These are phyloP conservation scores for Ulmus americana DNA, from an alignment of 331 rosid genomes.

Conservation along the genomic window DNA sequence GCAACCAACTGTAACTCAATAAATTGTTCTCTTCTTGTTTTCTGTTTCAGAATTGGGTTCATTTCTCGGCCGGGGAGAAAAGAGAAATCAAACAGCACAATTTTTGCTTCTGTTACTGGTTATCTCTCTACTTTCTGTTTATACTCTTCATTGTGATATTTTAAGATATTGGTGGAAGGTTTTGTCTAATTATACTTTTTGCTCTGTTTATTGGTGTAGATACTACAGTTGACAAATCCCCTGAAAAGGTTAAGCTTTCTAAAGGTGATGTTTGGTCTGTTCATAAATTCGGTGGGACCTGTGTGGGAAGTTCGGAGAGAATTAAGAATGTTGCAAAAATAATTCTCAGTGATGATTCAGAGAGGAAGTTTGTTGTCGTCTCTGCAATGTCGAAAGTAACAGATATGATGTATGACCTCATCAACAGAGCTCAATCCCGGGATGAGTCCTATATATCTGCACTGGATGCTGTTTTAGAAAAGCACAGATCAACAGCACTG, in stretches of 20 bases:
- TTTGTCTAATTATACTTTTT: slow-evolving; percentile 8
- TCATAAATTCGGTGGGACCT: slow-evolving; percentile 96
- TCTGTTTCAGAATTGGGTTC: slow-evolving; percentile 49
- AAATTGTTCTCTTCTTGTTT: neutral
- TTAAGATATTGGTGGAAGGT: neutral
- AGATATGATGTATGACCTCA: slow-evolving; percentile 93
- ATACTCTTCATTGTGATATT: neutral
- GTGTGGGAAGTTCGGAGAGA: slow-evolving; percentile 84
- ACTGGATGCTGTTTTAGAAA: slow-evolving; percentile 67
- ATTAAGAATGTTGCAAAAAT: slow-evolving; percentile 73
- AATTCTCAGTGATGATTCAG: slow-evolving; percentile 63
- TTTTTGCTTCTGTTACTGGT: slow-evolving; percentile 64
- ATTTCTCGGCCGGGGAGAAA: slow-evolving; percentile 32
- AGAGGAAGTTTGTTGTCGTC: slow-evolving; percentile 77
- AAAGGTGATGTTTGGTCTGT: slow-evolving; percentile 85
- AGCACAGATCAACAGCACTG: slow-evolving; percentile 70
- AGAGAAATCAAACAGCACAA: slow-evolving; percentile 23
- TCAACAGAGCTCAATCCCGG: slow-evolving; percentile 79
- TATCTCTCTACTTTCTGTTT: slow-evolving; percentile 10
- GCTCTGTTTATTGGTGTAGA: slow-evolving; percentile 29
- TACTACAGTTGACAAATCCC: slow-evolving; percentile 33
- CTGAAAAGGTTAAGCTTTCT: slow-evolving; percentile 50
- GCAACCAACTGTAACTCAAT: no score
- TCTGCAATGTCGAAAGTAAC: slow-evolving; percentile 98
- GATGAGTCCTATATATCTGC: slow-evolving; percentile 72